Percentiles rank a stretch among this genome's conserved stretches.
Conservation (phyloP, 2,329 filamentous ascomycete genomes). For the Mycosphaerella sp. region DNA sequence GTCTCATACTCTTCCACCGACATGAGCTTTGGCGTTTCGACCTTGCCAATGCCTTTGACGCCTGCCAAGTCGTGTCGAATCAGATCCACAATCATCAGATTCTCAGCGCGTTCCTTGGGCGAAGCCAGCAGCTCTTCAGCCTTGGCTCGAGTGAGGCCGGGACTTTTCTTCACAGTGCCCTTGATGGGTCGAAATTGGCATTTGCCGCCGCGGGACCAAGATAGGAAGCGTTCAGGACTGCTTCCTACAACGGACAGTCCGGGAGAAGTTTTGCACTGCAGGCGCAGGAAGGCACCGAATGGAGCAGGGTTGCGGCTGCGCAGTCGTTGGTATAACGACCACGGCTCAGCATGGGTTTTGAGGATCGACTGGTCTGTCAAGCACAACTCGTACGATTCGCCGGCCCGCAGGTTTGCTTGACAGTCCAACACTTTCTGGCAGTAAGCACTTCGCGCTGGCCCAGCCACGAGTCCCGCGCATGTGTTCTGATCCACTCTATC, state of each 20-base stretch:
- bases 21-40: constrained; percentile 71
- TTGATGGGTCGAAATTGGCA: constrained; percentile 92
- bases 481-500: not conserved
- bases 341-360: constrained; percentile 40
- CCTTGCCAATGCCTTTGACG: constrained; percentile 50
- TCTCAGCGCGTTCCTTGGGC: constrained; percentile 89
- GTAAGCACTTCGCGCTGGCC: constrained; percentile 43
- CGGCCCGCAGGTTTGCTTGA: constrained; percentile 64
- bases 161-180: constrained; percentile 79
- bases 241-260: constrained; percentile 65
- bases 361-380: constrained; percentile 70
- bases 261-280: constrained; percentile 43
- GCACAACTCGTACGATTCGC: constrained; percentile 81
- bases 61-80: constrained; percentile 89
- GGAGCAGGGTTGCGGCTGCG: constrained; percentile 69
- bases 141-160: constrained; percentile 60
- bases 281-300: constrained; percentile 73
- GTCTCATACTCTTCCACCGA: constrained; percentile 85
- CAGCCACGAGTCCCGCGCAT: constrained; percentile 13
- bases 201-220: constrained; percentile 53
- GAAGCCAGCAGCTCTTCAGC: constrained; percentile 67
- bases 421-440: constrained; percentile 61
- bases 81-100: constrained; percentile 95
- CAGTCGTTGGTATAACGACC: constrained; percentile 66
- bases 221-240: constrained; percentile 84